Evolutionary conservation across 2,329 filamentous ascomycete genomes (phyloP).

Genomic region (Akanthomyces uredinophilus): DNA sequence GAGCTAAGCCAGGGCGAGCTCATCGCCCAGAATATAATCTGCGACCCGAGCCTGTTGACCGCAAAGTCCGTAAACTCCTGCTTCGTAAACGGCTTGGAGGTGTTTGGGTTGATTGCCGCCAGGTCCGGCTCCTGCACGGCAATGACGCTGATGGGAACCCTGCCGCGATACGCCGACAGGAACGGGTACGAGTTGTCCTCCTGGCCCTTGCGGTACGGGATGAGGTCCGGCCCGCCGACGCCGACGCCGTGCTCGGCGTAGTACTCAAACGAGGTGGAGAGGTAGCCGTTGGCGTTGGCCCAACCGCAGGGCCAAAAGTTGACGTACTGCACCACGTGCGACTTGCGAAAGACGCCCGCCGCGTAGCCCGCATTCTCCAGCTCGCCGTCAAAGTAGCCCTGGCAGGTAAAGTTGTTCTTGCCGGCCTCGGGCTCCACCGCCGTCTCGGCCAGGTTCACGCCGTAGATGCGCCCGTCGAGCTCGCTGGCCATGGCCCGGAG

Average conservation of each 20-base stretch:
- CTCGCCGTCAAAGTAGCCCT: constrained; percentile 14
- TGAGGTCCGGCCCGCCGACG: constrained; percentile 18
- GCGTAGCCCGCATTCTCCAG: constrained; percentile 17
- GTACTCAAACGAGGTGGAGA: constrained; percentile 16
- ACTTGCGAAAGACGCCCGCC: constrained; percentile 15
- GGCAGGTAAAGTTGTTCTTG: constrained; percentile 14
- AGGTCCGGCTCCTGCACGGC: not conserved
- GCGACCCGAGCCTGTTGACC: too few relatives aligned
- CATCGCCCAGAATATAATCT: too few relatives aligned
- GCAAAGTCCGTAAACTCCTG: too few relatives aligned
- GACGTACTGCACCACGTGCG: constrained; percentile 20
- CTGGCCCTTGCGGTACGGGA: constrained; percentile 14
- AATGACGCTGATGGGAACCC: not conserved
- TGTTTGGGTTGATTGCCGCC: too few relatives aligned
- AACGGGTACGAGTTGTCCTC: constrained; percentile 18
- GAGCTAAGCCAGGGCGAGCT: too few relatives aligned
- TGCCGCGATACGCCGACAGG: constrained; percentile 10
- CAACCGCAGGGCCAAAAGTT: constrained; percentile 21
- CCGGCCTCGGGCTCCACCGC: constrained; percentile 7
- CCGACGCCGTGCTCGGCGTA: constrained; percentile 17
- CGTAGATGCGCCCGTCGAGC: constrained; percentile 19
- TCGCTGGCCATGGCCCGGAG: constrained; percentile 15
- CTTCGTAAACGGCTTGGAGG: too few relatives aligned
- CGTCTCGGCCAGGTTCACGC: constrained; percentile 20
- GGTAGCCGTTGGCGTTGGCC: constrained; percentile 12